These are phyloP conservation scores for Pulveroboletus frians DNA, from an alignment of 768 basidiomycete genomes.

Conservation along the genomic window DNA sequence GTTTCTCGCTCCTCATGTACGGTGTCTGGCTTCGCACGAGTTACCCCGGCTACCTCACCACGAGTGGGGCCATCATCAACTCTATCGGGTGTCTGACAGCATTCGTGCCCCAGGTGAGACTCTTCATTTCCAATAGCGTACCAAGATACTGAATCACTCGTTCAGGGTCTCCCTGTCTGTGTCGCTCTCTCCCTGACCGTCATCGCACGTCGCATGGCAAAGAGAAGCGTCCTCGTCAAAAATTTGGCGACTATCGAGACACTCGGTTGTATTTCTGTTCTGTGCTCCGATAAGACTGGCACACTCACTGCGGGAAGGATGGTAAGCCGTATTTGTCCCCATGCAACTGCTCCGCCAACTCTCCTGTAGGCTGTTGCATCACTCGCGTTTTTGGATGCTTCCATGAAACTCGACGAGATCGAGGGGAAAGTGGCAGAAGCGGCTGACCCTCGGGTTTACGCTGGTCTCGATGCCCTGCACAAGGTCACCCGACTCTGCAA, in stretches of 20 bases:
- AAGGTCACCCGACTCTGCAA: conserved; percentile 53
- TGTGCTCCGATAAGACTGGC: conserved; percentile 56
- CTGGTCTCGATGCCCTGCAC: conserved; percentile 29
- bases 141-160: neutral
- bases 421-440: conserved; percentile 8
- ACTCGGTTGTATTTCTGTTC: conserved; percentile 45
- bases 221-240: conserved; percentile 44
- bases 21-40: conserved; percentile 38
- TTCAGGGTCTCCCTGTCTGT: conserved; percentile 36
- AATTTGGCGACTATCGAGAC: conserved; percentile 51
- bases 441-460: conserved; percentile 12
- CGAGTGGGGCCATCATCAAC: conserved; percentile 34
- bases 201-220: conserved; percentile 44
- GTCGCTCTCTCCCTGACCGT: conserved; percentile 51
- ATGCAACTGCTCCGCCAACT: neutral
- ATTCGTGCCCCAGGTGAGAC: conserved; percentile 37
- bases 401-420: conserved; percentile 20
- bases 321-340: conserved; percentile 22
- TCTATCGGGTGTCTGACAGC: conserved; percentile 38
- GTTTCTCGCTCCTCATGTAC: conserved; percentile 37
- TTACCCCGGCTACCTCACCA: conserved; percentile 33
- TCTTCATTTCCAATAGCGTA: neutral
- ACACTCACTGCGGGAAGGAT: conserved; percentile 48
- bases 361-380: conserved; percentile 34
- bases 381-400: conserved; percentile 33